These are phyloP conservation scores for Phialophora verrucosa DNA, from an alignment of 2,329 filamentous ascomycete species.

Conservation along the genomic window DNA sequence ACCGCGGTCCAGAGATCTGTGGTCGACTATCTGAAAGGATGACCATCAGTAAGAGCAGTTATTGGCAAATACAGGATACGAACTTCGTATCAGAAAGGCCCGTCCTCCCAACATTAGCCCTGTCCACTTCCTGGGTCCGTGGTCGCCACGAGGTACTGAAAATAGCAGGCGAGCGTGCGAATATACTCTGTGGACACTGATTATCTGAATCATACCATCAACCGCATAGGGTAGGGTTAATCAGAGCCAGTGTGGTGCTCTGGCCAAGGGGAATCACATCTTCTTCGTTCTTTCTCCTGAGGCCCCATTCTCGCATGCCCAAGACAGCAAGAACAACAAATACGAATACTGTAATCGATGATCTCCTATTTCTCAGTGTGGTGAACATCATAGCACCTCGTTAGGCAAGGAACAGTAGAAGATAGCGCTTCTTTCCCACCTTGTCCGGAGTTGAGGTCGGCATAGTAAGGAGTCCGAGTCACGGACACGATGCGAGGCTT, in stretches of 20 bases:
- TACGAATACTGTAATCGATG: background rate
- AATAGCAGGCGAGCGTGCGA: constrained; percentile 12
- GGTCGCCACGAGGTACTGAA: constrained; percentile 13
- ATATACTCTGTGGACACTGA: background rate
- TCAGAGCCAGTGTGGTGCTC: background rate
- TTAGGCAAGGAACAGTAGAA: background rate
- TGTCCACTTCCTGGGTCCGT: background rate
- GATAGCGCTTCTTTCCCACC: background rate
- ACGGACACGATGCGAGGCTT: background rate
- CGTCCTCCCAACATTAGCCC: background rate
- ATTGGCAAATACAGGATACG: background rate
- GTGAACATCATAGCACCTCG: background rate
- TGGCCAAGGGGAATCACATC: background rate
- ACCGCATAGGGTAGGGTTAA: background rate
- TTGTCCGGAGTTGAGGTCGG: background rate
- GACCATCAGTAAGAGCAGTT: background rate
- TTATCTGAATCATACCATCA: background rate
- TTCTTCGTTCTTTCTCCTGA: background rate
- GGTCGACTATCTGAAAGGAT: background rate
- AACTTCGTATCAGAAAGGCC: background rate
- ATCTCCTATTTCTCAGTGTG: background rate
- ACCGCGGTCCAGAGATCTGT: background rate
- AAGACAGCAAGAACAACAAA: background rate
- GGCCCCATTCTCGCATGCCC: background rate
- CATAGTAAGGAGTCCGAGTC: background rate